Evolutionary conservation across 495 filamentous ascomycete species (phyloP).

Genomic region (Penicillium pancosmium): DNA sequence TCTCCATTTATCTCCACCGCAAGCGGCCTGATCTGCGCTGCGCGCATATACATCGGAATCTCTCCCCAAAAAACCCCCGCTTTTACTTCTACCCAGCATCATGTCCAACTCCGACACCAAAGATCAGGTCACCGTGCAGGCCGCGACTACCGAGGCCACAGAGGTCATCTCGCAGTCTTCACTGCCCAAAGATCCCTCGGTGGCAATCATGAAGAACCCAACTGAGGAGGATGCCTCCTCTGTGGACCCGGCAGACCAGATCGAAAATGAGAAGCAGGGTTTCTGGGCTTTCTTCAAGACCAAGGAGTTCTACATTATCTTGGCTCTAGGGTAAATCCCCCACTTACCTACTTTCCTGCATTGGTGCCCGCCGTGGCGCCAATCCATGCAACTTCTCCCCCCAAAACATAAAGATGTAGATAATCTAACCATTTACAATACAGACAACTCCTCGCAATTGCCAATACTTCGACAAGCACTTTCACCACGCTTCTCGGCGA

Average conservation of each 20-base stretch:
- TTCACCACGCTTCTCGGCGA: constrained; percentile 74
- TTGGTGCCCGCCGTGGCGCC: background rate
- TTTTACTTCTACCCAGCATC: constrained; percentile 13
- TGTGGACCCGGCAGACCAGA: constrained; percentile 35
- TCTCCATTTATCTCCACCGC: background rate
- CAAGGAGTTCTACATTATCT: constrained; percentile 81
- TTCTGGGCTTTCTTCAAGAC: constrained; percentile 83
- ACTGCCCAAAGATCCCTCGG: constrained; percentile 28
- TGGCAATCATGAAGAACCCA: constrained; percentile 22
- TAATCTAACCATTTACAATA: constrained; percentile 9
- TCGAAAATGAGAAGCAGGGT: constrained; percentile 50
- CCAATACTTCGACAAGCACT: constrained; percentile 88
- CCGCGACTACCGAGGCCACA: constrained; percentile 15
- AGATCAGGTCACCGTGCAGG: constrained; percentile 30
- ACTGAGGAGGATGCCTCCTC: constrained; percentile 16
- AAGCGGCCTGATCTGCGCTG: constrained; percentile 6
- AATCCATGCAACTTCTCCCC: background rate
- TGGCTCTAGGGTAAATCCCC: constrained; percentile 67
- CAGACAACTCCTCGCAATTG: constrained; percentile 82
- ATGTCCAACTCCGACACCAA: constrained; percentile 34
- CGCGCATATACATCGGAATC: constrained; percentile 1
- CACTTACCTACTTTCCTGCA: background rate
- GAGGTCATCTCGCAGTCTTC: constrained; percentile 14
- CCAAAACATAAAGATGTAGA: background rate
- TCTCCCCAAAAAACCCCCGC: constrained; percentile 10